A percentile compares a stretch with the other conserved stretches of the same genome.
These are phyloP conservation scores for Dryas octopetala DNA, from an alignment of 306 rosid genomes.

Conservation along the genomic window DNA sequence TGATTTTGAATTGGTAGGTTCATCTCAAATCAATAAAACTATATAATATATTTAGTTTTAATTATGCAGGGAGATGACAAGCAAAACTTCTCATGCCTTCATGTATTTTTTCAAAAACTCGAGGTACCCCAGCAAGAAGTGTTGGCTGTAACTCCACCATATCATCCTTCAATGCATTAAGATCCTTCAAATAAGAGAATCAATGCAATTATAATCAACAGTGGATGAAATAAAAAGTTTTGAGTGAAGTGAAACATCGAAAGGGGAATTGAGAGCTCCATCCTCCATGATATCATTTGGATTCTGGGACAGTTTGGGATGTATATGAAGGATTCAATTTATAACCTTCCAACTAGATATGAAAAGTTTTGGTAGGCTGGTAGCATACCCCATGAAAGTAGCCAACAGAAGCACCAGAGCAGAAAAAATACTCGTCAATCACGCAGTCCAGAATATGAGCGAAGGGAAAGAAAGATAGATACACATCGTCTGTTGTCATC, in stretches of 20 bases:
- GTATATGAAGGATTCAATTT: neutral
- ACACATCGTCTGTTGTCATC: slow-evolving; percentile 80
- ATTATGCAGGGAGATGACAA: slow-evolving; percentile 6
- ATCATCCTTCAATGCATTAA: slow-evolving; percentile 65
- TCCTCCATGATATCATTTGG: neutral
- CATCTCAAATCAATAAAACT: neutral
- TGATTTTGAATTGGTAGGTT: slow-evolving; percentile 6
- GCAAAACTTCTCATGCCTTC: slow-evolving; percentile 51
- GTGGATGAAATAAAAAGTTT: neutral
- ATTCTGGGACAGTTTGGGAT: neutral
- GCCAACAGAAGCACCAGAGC: slow-evolving; percentile 81
- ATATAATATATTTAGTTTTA: neutral
- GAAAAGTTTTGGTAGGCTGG: neutral
- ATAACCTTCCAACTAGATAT: neutral
- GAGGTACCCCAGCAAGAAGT: slow-evolving; percentile 77
- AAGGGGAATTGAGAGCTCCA: neutral
- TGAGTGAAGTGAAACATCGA: neutral
- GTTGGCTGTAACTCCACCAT: slow-evolving; percentile 79
- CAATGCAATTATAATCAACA: neutral
- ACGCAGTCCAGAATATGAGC: slow-evolving; percentile 82
- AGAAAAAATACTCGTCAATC: slow-evolving; percentile 78
- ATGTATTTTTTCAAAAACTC: slow-evolving; percentile 69
- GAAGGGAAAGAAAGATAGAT: slow-evolving; percentile 85
- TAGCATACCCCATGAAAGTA: slow-evolving; percentile 83
- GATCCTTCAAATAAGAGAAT: slow-evolving; percentile 51